A percentile compares a stretch with the other conserved stretches of the same genome.
These are phyloP conservation scores for Guyanaporus albipodus DNA, from an alignment of 768 basidiomycete species.

Conservation along the genomic window DNA sequence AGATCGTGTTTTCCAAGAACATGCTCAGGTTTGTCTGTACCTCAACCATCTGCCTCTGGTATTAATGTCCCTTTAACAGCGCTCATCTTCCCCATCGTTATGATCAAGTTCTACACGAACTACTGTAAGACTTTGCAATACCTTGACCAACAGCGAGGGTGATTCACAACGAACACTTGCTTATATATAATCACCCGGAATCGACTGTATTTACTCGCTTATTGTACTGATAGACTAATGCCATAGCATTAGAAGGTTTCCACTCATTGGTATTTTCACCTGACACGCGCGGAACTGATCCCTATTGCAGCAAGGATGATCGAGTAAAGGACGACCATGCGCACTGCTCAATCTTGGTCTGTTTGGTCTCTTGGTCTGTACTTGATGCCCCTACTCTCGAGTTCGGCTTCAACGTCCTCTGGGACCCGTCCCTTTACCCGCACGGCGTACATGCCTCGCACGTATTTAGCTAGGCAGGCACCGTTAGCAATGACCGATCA, in stretches of 20 bases:
- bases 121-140: constrained; percentile 38
- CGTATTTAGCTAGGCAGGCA: constrained; percentile 69
- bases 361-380: constrained; percentile 84
- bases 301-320: neutral
- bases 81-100: constrained; percentile 82
- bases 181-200: constrained; percentile 3
- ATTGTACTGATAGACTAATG: constrained; percentile 16
- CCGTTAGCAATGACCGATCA: constrained; percentile 2
- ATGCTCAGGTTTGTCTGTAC: constrained; percentile 76
- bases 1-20: constrained; percentile 76
- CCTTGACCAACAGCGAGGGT: neutral
- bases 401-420: constrained; percentile 78
- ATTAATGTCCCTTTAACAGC: constrained; percentile 31
- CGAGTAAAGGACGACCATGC: constrained; percentile 1
- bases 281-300: too few relatives aligned
- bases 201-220: constrained; percentile 11
- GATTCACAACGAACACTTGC: constrained; percentile 1
- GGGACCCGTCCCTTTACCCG: constrained; percentile 83
- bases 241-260: constrained; percentile 1
- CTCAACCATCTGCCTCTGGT: neutral
- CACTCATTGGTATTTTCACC: too few relatives aligned
- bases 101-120: constrained; percentile 68
- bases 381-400: constrained; percentile 72
- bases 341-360: constrained; percentile 53
- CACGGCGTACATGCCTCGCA: constrained; percentile 89